phyloP scores from a whole-genome alignment of 805 yeast species.

The Yueomyces sp. region DNA sequence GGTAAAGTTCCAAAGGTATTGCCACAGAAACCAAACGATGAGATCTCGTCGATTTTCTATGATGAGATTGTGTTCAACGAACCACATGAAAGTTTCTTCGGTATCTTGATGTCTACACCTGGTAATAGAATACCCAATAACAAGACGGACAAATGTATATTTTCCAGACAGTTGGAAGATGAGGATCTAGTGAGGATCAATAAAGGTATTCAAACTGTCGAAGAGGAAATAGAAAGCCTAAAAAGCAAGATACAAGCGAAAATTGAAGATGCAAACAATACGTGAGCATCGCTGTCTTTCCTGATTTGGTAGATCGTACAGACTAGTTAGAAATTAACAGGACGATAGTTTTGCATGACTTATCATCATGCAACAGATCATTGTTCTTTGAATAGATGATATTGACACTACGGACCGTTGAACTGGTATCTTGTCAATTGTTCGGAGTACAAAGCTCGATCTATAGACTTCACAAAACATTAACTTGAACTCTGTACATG shows the following conservation, averaged over 20 bases:
- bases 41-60: slow-evolving; percentile 50
- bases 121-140: slow-evolving; percentile 33
- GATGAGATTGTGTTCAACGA: slow-evolving; percentile 93
- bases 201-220: slow-evolving; percentile 31
- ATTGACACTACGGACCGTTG: too few species aligned
- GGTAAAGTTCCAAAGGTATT: slow-evolving; percentile 6
- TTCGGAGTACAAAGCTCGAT: too few species aligned
- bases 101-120: slow-evolving; percentile 56
- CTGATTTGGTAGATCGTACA: too few species aligned
- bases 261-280: slow-evolving; percentile 5
- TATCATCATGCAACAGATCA: too few species aligned
- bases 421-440: too few species aligned
- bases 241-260: slow-evolving; percentile 25
- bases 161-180: slow-evolving; percentile 41
- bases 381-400: too few species aligned
- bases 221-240: slow-evolving; percentile 30
- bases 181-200: slow-evolving; percentile 51
- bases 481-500: too few species aligned
- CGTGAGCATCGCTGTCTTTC: not conserved
- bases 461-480: too few species aligned
- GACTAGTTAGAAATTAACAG: too few species aligned
- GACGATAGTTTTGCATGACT: too few species aligned
- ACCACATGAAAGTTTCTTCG: slow-evolving; percentile 85
- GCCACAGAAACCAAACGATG: slow-evolving; percentile 16
- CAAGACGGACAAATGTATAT: slow-evolving; percentile 26